Evolutionary conservation across 2,329 filamentous ascomycete genomes (phyloP), one percentile per base, ranked within the genome.

Genomic region (Ophiostoma himal-ulmi): DNA sequence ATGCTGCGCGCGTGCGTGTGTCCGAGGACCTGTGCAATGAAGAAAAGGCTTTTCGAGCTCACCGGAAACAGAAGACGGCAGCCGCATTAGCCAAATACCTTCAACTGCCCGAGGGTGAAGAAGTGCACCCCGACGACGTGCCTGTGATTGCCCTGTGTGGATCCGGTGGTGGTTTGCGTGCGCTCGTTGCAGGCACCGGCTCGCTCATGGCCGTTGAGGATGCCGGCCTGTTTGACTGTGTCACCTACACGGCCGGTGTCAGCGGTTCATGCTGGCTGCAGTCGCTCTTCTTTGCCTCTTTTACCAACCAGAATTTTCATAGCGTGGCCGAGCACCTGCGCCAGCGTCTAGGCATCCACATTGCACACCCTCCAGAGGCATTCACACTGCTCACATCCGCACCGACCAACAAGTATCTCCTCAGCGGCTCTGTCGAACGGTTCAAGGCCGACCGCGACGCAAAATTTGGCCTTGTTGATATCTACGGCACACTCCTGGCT

Each of bases 231-330:
- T 96, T 97, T 78, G 94, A 97, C 79, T 98, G 95, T 77, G 86
- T 92, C 13, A 98, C 94, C 1, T 99, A 99, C 77, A 96, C 93
- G 0, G 93, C 94, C 5, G 95, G 95, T 0, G 95, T 99, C 67
- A 97, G 93, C 77, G 95, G 95, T 0, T 96, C 92, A 73, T 98
- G 95, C 79, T 99, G 95, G 95, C 84, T 98, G 6, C 94, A 98
- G 78, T 85, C 91, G 0, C 83, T 99, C 4, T 97, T 92, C 77
- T 89, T 95, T 76, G 94, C 92, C 0, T 92, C 92, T 0, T 85
- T 98, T 70, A 85, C 90, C 0, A 83, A 85, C 20, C 87, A 89
- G 70, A 88, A 86, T 73, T 86, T 96, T 74, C 82, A 84, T 30
- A 86, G 83, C 52, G 83, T 97, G 26, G 86, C 97, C 54, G 87